Evolutionary conservation across 169 alveolate species (phyloP).

Genomic region (Blepharisma undulans): DNA sequence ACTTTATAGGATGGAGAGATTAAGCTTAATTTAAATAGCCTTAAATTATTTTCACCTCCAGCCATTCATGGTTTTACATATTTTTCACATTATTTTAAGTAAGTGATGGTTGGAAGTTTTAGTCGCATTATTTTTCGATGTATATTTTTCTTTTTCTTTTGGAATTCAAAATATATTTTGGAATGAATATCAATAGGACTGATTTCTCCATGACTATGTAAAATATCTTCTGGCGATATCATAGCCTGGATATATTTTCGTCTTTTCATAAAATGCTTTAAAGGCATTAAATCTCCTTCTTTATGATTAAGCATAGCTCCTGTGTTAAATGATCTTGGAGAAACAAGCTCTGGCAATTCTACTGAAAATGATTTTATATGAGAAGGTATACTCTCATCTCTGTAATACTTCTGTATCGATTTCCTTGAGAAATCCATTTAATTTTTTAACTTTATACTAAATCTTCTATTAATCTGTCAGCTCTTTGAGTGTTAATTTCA

Average conservation of each 20-base stretch:
- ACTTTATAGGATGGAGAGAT: slow-evolving; percentile 22
- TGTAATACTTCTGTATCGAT: background rate
- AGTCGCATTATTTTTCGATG: background rate
- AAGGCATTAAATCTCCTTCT: background rate
- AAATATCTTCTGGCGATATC: background rate
- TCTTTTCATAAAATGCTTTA: background rate
- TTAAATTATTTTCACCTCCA: background rate
- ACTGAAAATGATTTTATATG: background rate
- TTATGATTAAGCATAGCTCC: background rate
- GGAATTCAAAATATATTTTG: background rate
- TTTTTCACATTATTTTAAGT: background rate
- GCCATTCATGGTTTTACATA: background rate
- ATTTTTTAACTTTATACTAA: too few species aligned
- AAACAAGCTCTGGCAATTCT: background rate
- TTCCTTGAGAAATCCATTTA: background rate
- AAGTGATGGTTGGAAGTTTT: background rate
- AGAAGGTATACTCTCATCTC: background rate
- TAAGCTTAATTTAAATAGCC: background rate
- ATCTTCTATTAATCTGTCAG: background rate
- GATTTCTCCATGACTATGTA: background rate
- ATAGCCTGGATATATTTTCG: background rate
- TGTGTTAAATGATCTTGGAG: background rate
- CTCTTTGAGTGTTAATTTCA: background rate
- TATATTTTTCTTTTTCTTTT: background rate
- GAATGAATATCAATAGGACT: background rate